phyloP scores from a whole-genome alignment of 352 stramenopile genomes.

The Phytophthora nicotianae region DNA sequence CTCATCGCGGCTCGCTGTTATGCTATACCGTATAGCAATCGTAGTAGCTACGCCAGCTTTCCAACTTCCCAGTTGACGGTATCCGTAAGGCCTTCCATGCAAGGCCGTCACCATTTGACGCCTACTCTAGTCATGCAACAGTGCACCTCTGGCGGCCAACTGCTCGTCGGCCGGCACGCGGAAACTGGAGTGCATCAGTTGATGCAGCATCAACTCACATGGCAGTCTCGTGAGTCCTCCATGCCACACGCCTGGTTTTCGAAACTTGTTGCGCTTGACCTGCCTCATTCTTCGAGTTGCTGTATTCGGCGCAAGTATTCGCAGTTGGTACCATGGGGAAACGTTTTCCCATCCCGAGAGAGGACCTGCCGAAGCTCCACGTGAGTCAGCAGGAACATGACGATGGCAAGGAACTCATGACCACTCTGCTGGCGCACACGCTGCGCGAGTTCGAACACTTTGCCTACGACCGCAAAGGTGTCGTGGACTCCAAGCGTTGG shows the following conservation, averaged over 20 bases:
- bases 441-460: slow-evolving; percentile 51
- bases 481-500: slow-evolving; percentile 48
- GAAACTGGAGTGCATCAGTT: slow-evolving; percentile 21
- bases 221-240: not conserved
- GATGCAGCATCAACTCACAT: slow-evolving; percentile 3
- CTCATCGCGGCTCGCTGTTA: slow-evolving; percentile 27
- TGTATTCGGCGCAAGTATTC: slow-evolving; percentile 8
- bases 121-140: slow-evolving; percentile 19
- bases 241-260: slow-evolving; percentile 2
- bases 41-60: no score
- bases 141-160: slow-evolving; percentile 7
- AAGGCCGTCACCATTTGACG: slow-evolving; percentile 16
- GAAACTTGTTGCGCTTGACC: slow-evolving; percentile 7
- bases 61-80: no score
- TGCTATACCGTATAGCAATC: no score
- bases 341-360: slow-evolving; percentile 49
- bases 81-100: no score
- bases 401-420: slow-evolving; percentile 39
- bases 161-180: slow-evolving; percentile 15
- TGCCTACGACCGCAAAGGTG: slow-evolving; percentile 28
- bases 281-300: slow-evolving; percentile 27
- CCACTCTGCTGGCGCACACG: slow-evolving; percentile 40
- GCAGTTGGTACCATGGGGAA: slow-evolving; percentile 26
- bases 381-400: slow-evolving; percentile 39
- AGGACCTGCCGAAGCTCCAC: slow-evolving; percentile 39